Percentiles rank a stretch among this genome's conserved stretches.
Conservation (phyloP, 768 basidiomycete genomes). For the Russula brevipes region DNA sequence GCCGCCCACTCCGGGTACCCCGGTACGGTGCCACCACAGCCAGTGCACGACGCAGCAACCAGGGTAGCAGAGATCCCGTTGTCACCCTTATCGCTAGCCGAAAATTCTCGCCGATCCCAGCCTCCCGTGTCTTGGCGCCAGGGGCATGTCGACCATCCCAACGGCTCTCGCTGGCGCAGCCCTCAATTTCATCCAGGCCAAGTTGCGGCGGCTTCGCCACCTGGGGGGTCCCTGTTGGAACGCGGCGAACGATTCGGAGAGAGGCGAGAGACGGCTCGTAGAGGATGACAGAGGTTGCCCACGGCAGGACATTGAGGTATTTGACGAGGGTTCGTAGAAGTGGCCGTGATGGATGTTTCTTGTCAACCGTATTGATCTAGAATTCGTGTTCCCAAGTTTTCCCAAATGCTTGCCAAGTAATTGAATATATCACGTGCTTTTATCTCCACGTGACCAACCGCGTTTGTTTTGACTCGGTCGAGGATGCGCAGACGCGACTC, state of each 20-base stretch:
- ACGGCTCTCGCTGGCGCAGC: not conserved
- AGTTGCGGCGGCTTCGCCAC: not conserved
- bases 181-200: not conserved
- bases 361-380: no score
- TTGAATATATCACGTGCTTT: no score
- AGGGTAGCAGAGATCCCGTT: not conserved
- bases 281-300: not conserved
- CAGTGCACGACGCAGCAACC: not conserved
- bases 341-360: not conserved
- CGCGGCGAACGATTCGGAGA: not conserved
- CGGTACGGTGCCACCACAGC: not conserved
- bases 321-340: not conserved
- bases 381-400: no score
- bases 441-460: not conserved
- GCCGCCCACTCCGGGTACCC: not conserved
- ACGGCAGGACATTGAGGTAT: not conserved
- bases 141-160: not conserved
- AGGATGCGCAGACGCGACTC: no score
- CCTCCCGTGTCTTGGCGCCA: slow-evolving; percentile 2
- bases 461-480: not conserved
- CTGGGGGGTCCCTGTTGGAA: not conserved
- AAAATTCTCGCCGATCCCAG: slow-evolving; percentile 3
- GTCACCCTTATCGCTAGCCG: not conserved
- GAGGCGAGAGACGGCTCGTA: not conserved
- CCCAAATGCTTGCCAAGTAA: no score